Percentiles rank a stretch among this genome's conserved stretches.
Conservation (phyloP, 257 asterid genomes). For the Penstemon eatonii region DNA sequence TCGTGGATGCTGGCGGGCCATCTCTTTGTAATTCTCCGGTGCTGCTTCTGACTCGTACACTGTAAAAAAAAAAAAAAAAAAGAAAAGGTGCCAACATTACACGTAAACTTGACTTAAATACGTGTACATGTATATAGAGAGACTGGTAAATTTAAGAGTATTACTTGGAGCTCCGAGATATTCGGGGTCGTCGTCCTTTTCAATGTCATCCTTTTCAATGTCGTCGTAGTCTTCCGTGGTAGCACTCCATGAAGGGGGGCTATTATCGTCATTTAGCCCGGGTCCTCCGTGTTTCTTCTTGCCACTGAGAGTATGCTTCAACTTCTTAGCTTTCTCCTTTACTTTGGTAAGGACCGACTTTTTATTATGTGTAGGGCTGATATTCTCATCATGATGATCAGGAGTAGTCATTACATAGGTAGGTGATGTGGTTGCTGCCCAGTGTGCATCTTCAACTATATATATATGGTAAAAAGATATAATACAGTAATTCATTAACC, state of each 20-base stretch:
- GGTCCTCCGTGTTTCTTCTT: slow-evolving; percentile 43
- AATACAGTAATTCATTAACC: background rate
- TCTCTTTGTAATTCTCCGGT: slow-evolving; percentile 63
- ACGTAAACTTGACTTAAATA: no score
- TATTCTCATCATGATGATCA: slow-evolving; percentile 56
- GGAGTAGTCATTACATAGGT: slow-evolving; percentile 24
- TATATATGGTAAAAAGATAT: background rate
- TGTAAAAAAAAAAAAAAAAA: slow-evolving; percentile 26
- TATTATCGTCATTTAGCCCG: slow-evolving; percentile 32
- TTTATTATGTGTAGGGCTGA: slow-evolving; percentile 37
- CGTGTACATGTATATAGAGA: no score
- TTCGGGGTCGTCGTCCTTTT: slow-evolving; percentile 68
- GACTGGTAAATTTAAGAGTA: background rate
- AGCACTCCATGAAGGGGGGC: slow-evolving; percentile 47
- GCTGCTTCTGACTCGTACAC: slow-evolving; percentile 96
- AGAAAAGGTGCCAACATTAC: no score
- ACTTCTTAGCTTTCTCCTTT: slow-evolving; percentile 82
- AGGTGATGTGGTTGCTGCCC: slow-evolving; percentile 41
- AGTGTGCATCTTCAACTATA: slow-evolving; percentile 42
- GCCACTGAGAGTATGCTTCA: slow-evolving; percentile 57
- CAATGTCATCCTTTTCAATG: slow-evolving; percentile 13
- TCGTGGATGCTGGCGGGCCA: slow-evolving; percentile 83
- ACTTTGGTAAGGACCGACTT: slow-evolving; percentile 75
- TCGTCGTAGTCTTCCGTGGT: slow-evolving; percentile 44
- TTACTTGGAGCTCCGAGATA: slow-evolving; percentile 98